Evolutionary conservation across 192 early-diverging fungal species (phyloP), one percentile per base, ranked within the genome.

Genomic region (Entomortierella lignicola): DNA sequence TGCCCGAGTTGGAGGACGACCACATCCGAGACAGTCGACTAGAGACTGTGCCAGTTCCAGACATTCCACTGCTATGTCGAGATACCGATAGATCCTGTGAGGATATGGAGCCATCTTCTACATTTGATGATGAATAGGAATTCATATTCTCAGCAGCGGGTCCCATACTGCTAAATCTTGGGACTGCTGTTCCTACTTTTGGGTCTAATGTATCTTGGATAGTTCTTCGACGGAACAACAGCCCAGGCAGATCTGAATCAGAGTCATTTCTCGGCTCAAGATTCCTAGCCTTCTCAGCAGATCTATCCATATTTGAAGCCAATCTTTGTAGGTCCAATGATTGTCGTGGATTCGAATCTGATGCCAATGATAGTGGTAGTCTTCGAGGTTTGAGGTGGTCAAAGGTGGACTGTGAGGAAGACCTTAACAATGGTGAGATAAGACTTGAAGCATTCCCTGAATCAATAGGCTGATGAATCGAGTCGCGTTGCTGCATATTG

Each of bases 1-100:
- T 50, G 37, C 47, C 12, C 26, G 43, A 32, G 2, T 51, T 29
- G 8, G 55, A 25, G 11, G 71, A 29, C 18, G 72, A 63, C 73
- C 73, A 77, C 60, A 77, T 69, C 30, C 66, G n/a, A 23, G 73
- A 68, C 41, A 77, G 44, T 23, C 73, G 59, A 1, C 73, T 66
- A 23, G 72, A 68, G 18, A 77, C 73, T 0, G 66, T 77, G 2
- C 54, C 66, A 23, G 65, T 75, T 2, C 73, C 73, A 15, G 63
- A 42, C 23, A 25, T 37, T 4, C 55, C 44, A 11, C 27, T 30
- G 23, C 71, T 72, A 47, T 30, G 61, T 2, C 71, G 71, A 39
- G 61, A 56, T 18, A 55, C 66, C 30, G 60, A 47, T 8, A 53
- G 32, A n/a, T 72, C 71, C 42, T 72, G 71, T 26, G 61, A 71